Percentiles rank a stretch among this genome's conserved stretches.
phyloP scores from a whole-genome alignment of 768 basidiomycete genomes.

The Amanita molliuscula region DNA sequence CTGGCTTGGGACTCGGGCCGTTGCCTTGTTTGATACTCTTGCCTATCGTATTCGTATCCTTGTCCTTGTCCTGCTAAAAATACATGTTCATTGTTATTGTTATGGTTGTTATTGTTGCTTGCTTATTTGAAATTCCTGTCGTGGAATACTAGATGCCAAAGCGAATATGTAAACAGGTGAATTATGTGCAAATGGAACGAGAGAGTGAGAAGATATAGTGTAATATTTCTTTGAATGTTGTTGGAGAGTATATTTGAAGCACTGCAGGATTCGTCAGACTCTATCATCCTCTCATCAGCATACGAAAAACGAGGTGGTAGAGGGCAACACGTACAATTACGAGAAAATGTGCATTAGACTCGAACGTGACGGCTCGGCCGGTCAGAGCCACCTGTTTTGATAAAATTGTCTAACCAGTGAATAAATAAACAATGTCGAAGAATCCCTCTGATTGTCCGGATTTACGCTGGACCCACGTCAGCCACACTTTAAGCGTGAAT shows the following conservation, averaged over 20 bases:
- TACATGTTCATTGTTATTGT: constrained; percentile 4
- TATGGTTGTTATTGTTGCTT: constrained; percentile 10
- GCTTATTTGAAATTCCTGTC: constrained; percentile 12
- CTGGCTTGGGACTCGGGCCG: constrained; percentile 24
- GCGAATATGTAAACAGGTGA: constrained; percentile 16
- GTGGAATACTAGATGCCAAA: constrained; percentile 10
- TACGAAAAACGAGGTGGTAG: background rate
- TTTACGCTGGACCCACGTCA: constrained; percentile 11
- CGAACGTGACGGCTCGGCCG: constrained; percentile 31
- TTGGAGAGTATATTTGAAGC: constrained; percentile 47
- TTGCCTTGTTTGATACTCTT: background rate
- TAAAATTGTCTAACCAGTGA: constrained; percentile 28
- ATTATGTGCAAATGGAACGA: constrained; percentile 31
- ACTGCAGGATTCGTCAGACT: constrained; percentile 44
- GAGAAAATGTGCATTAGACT: constrained; percentile 38
- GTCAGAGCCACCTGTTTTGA: constrained; percentile 36
- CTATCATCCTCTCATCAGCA: constrained; percentile 21
- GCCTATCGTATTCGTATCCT: background rate
- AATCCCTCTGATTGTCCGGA: constrained; percentile 8
- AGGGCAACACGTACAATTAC: constrained; percentile 39
- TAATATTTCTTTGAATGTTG: constrained; percentile 40
- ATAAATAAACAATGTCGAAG: constrained; percentile 19
- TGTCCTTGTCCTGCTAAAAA: constrained; percentile 1
- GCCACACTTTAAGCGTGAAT: constrained; percentile 23
- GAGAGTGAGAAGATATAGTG: constrained; percentile 34